Base-by-base conservation (phyloP, 495 filamentous ascomycete species). In the Jackrogersella minutella region DNA sequence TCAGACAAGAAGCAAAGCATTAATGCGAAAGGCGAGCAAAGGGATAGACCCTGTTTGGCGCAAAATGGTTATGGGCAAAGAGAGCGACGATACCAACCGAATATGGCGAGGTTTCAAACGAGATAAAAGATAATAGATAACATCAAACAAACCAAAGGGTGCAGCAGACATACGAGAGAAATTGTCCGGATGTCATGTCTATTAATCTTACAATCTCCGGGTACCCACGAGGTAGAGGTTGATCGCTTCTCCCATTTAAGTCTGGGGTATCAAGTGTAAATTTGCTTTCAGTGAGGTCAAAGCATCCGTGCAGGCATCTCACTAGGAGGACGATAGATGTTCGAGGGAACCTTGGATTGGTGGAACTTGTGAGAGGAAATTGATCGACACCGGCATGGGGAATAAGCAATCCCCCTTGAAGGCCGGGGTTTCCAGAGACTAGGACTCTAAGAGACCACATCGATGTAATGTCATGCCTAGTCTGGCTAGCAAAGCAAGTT, bases 221-320 rank as follows among this genome's bases (percentile, higher is more conserved):
- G 55, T 64, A 36, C 41, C 59, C 59, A 69, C 66, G 60, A 61
- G 51, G 14, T 60, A 40, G 55, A 31, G 56, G 56, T 60, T 46
- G 56, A 64, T 58, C 30, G 31, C 46, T 54, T 60, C 47, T 52
- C 54, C 52, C 46, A 22, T 58, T 62, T 34, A 40, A 43, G 61
- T 65, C 66, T 58, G 62, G 66, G 66, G 66, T 69, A 69, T 62
- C 56, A 52, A 52, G 50, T 40, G 61, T 62, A 69, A 65, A 62
- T 69, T 69, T 69, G 51, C 66, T 58, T 64, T 47, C 56, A 55
- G 51, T 52, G 61, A 65, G 66, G 66, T 69, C 66, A 65, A 69
- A 69, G 66, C 66, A 69, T 58, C 17, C 39, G 41, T 60, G 60
- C 61, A 69, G 66, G 43, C 61, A 60, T 54, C 22, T 56, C 53